These are phyloP conservation scores for Termitomyces sp. DNA, from an alignment of 768 basidiomycete species.

Conservation along the genomic window DNA sequence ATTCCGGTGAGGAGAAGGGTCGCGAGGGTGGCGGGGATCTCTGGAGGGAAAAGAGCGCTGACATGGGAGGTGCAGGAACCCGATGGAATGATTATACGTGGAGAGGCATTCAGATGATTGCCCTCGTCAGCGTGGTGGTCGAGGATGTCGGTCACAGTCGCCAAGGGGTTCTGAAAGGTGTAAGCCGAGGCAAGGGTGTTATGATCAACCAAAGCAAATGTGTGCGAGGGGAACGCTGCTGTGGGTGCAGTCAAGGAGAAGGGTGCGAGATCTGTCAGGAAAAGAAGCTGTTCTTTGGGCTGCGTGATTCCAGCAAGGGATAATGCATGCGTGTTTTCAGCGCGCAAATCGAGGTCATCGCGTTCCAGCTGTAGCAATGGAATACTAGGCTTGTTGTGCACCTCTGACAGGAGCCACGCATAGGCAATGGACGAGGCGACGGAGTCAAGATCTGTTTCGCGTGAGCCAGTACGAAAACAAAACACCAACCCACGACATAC, in stretches of 20 bases:
- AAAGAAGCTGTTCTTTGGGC: conserved; percentile 56
- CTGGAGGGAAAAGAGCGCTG: conserved; percentile 30
- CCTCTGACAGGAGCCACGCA: conserved; percentile 67
- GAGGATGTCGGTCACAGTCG: conserved; percentile 70
- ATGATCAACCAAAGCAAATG: conserved; percentile 88
- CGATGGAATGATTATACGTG: conserved; percentile 62
- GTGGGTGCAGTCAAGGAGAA: conserved; percentile 14
- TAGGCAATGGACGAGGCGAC: conserved; percentile 83
- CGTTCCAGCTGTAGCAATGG: conserved; percentile 71
- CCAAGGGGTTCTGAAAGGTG: conserved; percentile 32
- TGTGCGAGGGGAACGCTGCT: conserved; percentile 45
- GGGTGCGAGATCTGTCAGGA: conserved; percentile 60
- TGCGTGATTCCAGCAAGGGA: conserved; percentile 50
- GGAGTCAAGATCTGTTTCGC: conserved; percentile 77
- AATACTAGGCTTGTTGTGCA: conserved; percentile 54
- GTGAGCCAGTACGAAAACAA: neutral
- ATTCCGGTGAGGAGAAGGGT: conserved; percentile 79
- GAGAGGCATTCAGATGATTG: conserved; percentile 58
- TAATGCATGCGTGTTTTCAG: conserved; percentile 84
- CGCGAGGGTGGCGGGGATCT: conserved; percentile 62
- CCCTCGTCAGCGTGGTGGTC: conserved; percentile 94
- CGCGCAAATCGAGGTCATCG: conserved; percentile 71
- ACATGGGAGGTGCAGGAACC: conserved; percentile 80
- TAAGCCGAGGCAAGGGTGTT: conserved; percentile 61
- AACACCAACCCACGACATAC: conserved; percentile 36